Percentiles rank a stretch among this genome's conserved stretches.
Evolutionary conservation across 305 asterid genomes (phyloP).

Genomic region (Fraxinus angustifolia): DNA sequence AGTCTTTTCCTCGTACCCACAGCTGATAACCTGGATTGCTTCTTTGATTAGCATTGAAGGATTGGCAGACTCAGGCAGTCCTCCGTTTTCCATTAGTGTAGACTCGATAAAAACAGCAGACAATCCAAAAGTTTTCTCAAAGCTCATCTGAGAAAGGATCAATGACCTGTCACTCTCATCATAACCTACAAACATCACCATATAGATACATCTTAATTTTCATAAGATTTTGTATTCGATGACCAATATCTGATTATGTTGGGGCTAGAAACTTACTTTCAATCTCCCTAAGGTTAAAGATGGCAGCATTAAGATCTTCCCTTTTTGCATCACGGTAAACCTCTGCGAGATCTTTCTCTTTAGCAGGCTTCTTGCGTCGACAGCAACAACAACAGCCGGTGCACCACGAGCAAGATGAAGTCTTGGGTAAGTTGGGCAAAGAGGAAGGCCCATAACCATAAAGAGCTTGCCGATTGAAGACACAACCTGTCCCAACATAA

Average conservation of each 20-base stretch:
- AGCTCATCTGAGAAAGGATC: slow-evolving; percentile 89
- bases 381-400: slow-evolving; percentile 71
- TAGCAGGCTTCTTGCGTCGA: slow-evolving; percentile 60
- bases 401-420: slow-evolving; percentile 64
- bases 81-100: slow-evolving; percentile 90
- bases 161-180: slow-evolving; percentile 87
- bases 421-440: slow-evolving; percentile 45
- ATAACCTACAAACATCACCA: slow-evolving; percentile 45
- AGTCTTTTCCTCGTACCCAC: slow-evolving; percentile 96
- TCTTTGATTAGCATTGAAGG: slow-evolving; percentile 79
- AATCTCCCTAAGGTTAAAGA: slow-evolving; percentile 86
- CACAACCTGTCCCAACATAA: slow-evolving; percentile 94
- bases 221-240: neutral
- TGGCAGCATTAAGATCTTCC: slow-evolving; percentile 91
- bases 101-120: slow-evolving; percentile 90
- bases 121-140: slow-evolving; percentile 88
- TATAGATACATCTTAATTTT: slow-evolving; percentile 1
- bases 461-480: slow-evolving; percentile 91
- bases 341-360: slow-evolving; percentile 78
- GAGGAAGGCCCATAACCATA: slow-evolving; percentile 89
- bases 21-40: slow-evolving; percentile 93
- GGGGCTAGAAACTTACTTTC: slow-evolving; percentile 56
- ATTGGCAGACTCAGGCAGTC: slow-evolving; percentile 69
- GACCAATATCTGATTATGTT: neutral
- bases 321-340: slow-evolving; percentile 80